Percentiles rank a stretch among this genome's conserved stretches.
Conservation (phyloP, 768 basidiomycete species). For the Nidularia pulvinata region DNA sequence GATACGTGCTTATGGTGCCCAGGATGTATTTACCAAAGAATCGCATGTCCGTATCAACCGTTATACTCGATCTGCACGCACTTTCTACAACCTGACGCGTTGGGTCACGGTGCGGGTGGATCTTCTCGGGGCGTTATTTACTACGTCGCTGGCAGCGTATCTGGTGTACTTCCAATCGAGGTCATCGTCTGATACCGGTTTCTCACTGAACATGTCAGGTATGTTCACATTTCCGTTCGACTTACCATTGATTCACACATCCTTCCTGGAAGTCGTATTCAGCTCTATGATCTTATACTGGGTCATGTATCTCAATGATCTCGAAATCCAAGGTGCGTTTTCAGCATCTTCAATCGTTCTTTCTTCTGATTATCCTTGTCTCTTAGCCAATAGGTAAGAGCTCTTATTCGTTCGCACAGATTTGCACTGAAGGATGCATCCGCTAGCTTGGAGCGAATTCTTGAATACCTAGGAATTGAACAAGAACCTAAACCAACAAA, state of each 20-base stretch:
- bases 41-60: constrained; percentile 50
- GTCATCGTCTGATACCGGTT: constrained; percentile 41
- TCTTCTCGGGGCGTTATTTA: constrained; percentile 45
- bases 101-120: constrained; percentile 52
- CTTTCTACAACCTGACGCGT: constrained; percentile 49
- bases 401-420: background rate
- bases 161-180: background rate
- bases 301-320: background rate
- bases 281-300: background rate
- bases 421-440: background rate
- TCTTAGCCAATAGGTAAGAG: background rate
- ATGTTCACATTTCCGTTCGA: background rate
- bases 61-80: constrained; percentile 39
- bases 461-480: constrained; percentile 1
- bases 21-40: constrained; percentile 41
- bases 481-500: constrained; percentile 10
- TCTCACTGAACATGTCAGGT: background rate
- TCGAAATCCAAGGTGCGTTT: background rate
- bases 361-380: background rate
- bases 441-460: constrained; percentile 1
- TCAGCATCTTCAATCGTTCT: background rate
- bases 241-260: background rate
- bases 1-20: constrained; percentile 62
- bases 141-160: background rate
- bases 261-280: background rate